Evolutionary conservation across 345 rosid species (phyloP).

Genomic region (Dovyalis caffra): DNA sequence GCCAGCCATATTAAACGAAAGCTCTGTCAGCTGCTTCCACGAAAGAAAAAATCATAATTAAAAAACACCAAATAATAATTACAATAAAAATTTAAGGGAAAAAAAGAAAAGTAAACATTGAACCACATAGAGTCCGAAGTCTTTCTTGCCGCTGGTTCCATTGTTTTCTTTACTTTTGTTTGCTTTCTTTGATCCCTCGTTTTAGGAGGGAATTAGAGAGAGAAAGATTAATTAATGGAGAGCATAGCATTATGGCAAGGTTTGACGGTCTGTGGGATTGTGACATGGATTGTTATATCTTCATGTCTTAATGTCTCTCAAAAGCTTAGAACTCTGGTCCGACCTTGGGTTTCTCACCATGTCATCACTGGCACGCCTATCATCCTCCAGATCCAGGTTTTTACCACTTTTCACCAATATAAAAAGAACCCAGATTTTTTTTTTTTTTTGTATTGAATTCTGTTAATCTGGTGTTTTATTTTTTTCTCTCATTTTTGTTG

Average conservation of each 20-base stretch:
- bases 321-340: conserved; percentile 68
- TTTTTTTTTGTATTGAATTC: neutral
- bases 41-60: neutral
- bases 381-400: conserved; percentile 84
- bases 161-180: neutral
- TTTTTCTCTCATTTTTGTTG: neutral
- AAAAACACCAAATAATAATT: neutral
- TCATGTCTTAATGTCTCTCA: conserved; percentile 55
- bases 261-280: conserved; percentile 53
- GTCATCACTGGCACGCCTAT: conserved; percentile 54
- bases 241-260: conserved; percentile 72
- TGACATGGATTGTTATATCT: conserved; percentile 72
- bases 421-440: conserved; percentile 14
- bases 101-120: neutral
- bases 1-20: conserved; percentile 20
- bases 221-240: conserved; percentile 51
- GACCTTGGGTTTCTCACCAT: conserved; percentile 61
- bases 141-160: neutral
- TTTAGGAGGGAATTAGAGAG: conserved; percentile 12
- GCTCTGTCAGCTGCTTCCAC: neutral
- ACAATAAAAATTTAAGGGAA: neutral
- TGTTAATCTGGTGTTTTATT: neutral
- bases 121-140: neutral
- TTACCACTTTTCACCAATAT: neutral
- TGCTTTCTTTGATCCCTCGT: conserved; percentile 14